Evolutionary conservation across 2,329 filamentous ascomycete genomes (phyloP).

Genomic region (Elsinoe necatrix): DNA sequence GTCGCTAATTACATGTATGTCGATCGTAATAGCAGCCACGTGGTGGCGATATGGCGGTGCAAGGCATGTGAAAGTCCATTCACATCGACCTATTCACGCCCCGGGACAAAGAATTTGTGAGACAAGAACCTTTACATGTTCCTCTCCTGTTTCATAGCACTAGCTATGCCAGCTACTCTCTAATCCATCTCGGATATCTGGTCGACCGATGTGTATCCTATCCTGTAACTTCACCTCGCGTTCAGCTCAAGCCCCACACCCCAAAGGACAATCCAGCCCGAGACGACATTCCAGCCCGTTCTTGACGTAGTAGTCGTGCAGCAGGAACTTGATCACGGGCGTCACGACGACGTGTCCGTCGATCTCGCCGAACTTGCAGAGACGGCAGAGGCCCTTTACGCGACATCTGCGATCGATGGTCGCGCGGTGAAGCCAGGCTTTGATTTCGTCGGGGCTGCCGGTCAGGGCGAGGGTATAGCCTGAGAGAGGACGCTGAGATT

Average conservation of each 20-base stretch:
- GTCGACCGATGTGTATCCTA: too few species aligned
- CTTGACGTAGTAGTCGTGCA: conserved; percentile 8
- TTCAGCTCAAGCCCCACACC: background rate
- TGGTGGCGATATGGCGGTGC: too few species aligned
- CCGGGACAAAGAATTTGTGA: background rate
- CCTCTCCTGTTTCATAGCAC: background rate
- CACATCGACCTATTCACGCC: background rate
- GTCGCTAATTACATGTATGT: too few species aligned
- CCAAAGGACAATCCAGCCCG: background rate
- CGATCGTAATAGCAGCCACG: too few species aligned
- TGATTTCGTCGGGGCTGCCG: background rate
- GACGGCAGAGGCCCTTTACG: conserved; percentile 1
- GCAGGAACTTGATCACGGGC: background rate
- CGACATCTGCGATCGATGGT: background rate
- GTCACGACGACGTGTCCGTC: background rate
- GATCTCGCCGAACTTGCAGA: conserved; percentile 3
- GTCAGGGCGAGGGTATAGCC: background rate
- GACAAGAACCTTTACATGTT: background rate
- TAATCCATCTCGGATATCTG: too few species aligned
- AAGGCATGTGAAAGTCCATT: background rate
- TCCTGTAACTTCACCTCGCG: too few species aligned
- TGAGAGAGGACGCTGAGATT: background rate
- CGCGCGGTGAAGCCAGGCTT: conserved; percentile 6
- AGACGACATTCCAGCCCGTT: background rate
- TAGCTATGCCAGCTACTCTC: too few species aligned